A percentile compares a stretch with the other conserved stretches of the same genome.
phyloP scores from a whole-genome alignment of 495 filamentous ascomycete genomes.

The Penicillium odoratum region DNA sequence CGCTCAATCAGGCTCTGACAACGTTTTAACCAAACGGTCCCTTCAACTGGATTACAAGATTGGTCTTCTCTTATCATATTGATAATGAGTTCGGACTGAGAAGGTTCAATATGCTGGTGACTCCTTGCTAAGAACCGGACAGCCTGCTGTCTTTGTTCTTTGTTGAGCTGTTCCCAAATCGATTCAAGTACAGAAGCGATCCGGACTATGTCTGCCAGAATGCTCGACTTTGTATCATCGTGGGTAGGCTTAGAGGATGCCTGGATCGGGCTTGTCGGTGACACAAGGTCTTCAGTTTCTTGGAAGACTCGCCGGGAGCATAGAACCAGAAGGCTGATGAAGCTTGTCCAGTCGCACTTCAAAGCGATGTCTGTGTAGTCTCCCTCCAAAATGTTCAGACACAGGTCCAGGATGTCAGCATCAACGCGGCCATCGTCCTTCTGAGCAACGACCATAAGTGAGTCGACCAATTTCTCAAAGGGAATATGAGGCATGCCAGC shows the following conservation, averaged over 20 bases:
- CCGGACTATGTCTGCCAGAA: conserved; percentile 40
- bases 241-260: conserved; percentile 23
- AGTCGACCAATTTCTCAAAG: conserved; percentile 54
- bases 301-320: conserved; percentile 63
- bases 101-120: conserved; percentile 41
- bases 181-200: conserved; percentile 40
- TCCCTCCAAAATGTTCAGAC: conserved; percentile 42
- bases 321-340: conserved; percentile 53
- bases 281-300: conserved; percentile 24
- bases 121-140: conserved; percentile 40
- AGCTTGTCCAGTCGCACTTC: conserved; percentile 34
- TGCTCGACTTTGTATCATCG: conserved; percentile 41
- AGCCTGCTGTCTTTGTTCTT: conserved; percentile 39
- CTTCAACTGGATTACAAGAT: conserved; percentile 67
- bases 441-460: conserved; percentile 55
- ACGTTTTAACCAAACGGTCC: conserved; percentile 64
- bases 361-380: conserved; percentile 35
- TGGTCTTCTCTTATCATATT: conserved; percentile 40
- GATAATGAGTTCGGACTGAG: conserved; percentile 46
- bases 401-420: conserved; percentile 56
- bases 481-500: conserved; percentile 61
- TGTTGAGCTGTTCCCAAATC: conserved; percentile 43
- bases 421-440: conserved; percentile 53
- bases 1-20: conserved; percentile 59
- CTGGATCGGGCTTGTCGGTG: conserved; percentile 24